Evolutionary conservation across 2,329 filamentous ascomycete genomes (phyloP).

Genomic region (Fusarium liriodendri): DNA sequence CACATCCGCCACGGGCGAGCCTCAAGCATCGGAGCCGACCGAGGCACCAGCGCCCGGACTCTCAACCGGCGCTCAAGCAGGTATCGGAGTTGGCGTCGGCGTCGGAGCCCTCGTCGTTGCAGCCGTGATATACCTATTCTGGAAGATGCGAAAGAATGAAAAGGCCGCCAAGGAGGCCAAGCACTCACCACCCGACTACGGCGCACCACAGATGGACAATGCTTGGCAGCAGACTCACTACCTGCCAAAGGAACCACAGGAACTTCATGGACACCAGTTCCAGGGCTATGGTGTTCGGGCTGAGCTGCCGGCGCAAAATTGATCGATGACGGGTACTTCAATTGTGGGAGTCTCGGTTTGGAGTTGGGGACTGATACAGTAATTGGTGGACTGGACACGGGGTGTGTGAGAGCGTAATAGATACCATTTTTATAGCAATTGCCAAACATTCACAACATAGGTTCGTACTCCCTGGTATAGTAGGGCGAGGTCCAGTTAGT

Average conservation of each 20-base stretch:
- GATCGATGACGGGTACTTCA: background rate
- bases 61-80: constrained; percentile 12
- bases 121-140: constrained; percentile 19
- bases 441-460: too few species aligned
- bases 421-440: background rate
- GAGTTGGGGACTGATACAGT: background rate
- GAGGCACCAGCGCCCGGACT: background rate
- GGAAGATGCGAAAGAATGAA: constrained; percentile 23
- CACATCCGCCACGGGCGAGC: background rate
- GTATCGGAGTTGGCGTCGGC: constrained; percentile 23
- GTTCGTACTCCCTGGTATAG: too few species aligned
- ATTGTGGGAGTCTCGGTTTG: background rate
- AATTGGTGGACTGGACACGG: background rate
- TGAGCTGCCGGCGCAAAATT: constrained; percentile 28
- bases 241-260: constrained; percentile 12
- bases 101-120: constrained; percentile 4
- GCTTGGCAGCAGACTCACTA: constrained; percentile 19
- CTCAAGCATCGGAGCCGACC: background rate
- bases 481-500: too few species aligned
- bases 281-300: constrained; percentile 15
- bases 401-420: background rate
- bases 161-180: background rate
- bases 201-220: background rate
- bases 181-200: background rate
- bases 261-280: constrained; percentile 14